These are phyloP conservation scores for Penstemon davidsonii DNA, from an alignment of 257 asterid species.

Conservation along the genomic window DNA sequence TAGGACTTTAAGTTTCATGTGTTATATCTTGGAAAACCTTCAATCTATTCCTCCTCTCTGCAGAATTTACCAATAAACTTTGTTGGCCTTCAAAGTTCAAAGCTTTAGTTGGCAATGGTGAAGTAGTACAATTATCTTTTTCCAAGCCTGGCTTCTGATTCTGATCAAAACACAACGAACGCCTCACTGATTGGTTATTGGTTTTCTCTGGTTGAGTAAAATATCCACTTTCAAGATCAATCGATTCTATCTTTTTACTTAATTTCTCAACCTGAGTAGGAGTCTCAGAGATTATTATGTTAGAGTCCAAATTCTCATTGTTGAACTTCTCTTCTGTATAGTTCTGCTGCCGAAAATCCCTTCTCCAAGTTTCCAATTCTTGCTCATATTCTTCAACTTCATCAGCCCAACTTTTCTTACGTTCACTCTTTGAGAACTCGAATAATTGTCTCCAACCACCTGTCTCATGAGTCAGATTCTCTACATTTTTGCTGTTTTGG, in stretches of 20 bases:
- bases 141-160: slow-evolving; percentile 7
- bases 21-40: slow-evolving; percentile 59
- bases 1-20: slow-evolving; percentile 34
- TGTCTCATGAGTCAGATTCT: not conserved
- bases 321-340: slow-evolving; percentile 23
- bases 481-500: slow-evolving; percentile 14
- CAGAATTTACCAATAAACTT: slow-evolving; percentile 15
- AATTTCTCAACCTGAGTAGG: slow-evolving; percentile 39
- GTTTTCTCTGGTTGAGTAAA: slow-evolving; percentile 59
- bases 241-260: slow-evolving; percentile 29
- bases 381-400: slow-evolving; percentile 74
- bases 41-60: slow-evolving; percentile 47
- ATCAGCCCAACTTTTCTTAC: slow-evolving; percentile 74
- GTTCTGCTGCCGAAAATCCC: slow-evolving; percentile 4
- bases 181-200: slow-evolving; percentile 30
- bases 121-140: slow-evolving; percentile 17
- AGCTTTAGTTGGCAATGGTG: slow-evolving; percentile 33
- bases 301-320: slow-evolving; percentile 53
- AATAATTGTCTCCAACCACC: slow-evolving; percentile 7
- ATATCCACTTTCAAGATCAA: slow-evolving; percentile 50
- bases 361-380: slow-evolving; percentile 27
- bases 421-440: slow-evolving; percentile 11
- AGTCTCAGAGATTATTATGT: slow-evolving; percentile 41
- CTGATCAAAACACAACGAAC: slow-evolving; percentile 46
- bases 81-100: slow-evolving; percentile 34